Evolutionary conservation across 257 asterid genomes (phyloP), one percentile per base, ranked within the genome.

Genomic region (Fraxinus pennsylvanica): DNA sequence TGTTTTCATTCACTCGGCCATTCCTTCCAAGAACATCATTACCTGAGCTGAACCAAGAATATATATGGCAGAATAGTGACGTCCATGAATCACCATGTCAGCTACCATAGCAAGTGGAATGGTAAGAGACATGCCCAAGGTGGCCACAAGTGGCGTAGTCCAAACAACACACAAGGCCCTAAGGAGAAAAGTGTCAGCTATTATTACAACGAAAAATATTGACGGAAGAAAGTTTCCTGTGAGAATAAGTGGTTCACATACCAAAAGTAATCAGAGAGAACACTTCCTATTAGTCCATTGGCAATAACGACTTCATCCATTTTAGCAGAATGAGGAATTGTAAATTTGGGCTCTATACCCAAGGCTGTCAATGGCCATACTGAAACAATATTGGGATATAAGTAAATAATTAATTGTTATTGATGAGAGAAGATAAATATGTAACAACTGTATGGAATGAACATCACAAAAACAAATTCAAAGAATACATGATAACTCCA

Each of bases 151-250:
- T 4, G 99, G 99, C 39, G 98, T 96, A 63, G 99, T 96, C 99
- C 99, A 96, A 68, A 96, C 98, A 22, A 96, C 99, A 83, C 98
- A 92, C 39, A 96, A 87, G 71, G 99, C 99, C 97, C 99, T 96
- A 73, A 67, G 33, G 59, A 71, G 3, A 79, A 81, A 76, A 81
- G 69, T 80, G 3, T 52, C 68, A 35, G 2, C 25, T 21, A 57
- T 57, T 2, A 57, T 57, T 9, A 19, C 25, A 57, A 2, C 0
- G 8, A 57, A 59, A 76, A 22, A 32, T 29, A 3, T 25, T 36
- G 61, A 21, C 29, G 1, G 68, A 54, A 9, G 79, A 36, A 22
- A 19, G 65, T 74, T 68, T 41, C 43, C 54, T 70, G 10, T 57
- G 9, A 22, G 68, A 39, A 9, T 36, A 68, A 25, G 75, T 38